phyloP scores from a whole-genome alignment of 2,329 filamentous ascomycete genomes.

The Sclerotinia trifoliorum region DNA sequence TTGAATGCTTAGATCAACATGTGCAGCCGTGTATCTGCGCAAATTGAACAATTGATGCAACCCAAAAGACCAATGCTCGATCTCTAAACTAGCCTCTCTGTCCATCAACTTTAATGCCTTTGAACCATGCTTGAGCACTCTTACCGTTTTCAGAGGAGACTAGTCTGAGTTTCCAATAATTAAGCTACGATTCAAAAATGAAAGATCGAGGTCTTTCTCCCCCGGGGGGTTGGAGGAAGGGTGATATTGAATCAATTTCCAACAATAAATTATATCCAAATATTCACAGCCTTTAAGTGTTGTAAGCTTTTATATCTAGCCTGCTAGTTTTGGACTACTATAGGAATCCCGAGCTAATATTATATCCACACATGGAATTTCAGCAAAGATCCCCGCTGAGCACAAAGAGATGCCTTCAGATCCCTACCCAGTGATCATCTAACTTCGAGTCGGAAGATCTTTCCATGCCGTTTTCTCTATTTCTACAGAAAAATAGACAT shows the following conservation, averaged over 20 bases:
- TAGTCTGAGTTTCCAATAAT: too few relatives aligned
- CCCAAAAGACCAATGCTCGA: background rate
- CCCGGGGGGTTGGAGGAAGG: too few relatives aligned
- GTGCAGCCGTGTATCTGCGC: background rate
- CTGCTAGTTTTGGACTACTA: too few relatives aligned
- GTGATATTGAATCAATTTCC: too few relatives aligned
- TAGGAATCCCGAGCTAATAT: background rate
- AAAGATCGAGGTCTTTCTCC: too few relatives aligned
- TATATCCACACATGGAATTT: background rate
- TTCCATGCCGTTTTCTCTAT: background rate
- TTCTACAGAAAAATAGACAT: too few relatives aligned
- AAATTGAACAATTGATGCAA: background rate
- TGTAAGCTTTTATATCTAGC: too few relatives aligned
- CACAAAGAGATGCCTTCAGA: background rate
- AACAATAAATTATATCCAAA: too few relatives aligned
- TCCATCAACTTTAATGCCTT: background rate
- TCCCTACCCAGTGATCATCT: background rate
- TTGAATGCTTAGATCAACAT: too few relatives aligned
- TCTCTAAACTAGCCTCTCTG: background rate
- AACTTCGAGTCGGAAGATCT: too few relatives aligned
- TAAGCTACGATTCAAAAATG: too few relatives aligned
- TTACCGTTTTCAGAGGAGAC: background rate
- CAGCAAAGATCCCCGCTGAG: background rate
- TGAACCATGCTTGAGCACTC: background rate
- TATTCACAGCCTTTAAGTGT: too few relatives aligned